phyloP scores from a whole-genome alignment of 176 grass and related monocot species.

The Avena sativa region DNA sequence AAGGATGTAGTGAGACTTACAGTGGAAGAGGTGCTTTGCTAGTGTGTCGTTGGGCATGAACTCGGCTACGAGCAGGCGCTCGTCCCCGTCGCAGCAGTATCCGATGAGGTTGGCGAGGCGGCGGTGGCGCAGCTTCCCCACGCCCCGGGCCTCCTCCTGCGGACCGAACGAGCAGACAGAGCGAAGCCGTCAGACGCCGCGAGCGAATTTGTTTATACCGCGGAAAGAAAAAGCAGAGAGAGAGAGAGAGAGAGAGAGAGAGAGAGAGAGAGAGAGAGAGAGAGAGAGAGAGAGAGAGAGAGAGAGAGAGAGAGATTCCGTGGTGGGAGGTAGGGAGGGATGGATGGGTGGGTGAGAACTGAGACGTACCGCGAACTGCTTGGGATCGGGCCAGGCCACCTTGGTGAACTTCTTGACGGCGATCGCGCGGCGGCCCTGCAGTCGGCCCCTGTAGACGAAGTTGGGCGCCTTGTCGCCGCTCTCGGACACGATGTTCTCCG shows the following conservation, averaged over 20 bases:
- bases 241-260: too few species aligned
- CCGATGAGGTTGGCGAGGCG: conserved; percentile 94
- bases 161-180: conserved; percentile 11
- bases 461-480: conserved; percentile 96
- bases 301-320: background rate
- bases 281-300: background rate
- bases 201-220: background rate
- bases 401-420: conserved; percentile 98
- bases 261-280: too few species aligned
- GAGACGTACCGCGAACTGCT: conserved; percentile 86
- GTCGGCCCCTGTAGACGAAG: conserved; percentile 84
- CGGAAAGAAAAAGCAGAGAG: background rate
- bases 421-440: conserved; percentile 66
- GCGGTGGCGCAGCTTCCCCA: conserved; percentile 79
- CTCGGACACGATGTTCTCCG: conserved; percentile 88
- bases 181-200: background rate
- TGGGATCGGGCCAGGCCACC: conserved; percentile 88
- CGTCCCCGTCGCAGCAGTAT: conserved; percentile 97
- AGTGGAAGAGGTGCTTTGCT: conserved; percentile 98
- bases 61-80: conserved; percentile 94
- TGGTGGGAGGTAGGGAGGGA: background rate
- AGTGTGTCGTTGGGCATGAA: conserved; percentile 99
- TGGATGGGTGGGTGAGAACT: too few species aligned
- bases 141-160: conserved; percentile 93
- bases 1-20: conserved; percentile 44